Percentiles rank a stretch among this genome's conserved stretches.
These are phyloP conservation scores for Protomyces inouyei DNA, from an alignment of 1,139 yeast genomes.

Conservation along the genomic window DNA sequence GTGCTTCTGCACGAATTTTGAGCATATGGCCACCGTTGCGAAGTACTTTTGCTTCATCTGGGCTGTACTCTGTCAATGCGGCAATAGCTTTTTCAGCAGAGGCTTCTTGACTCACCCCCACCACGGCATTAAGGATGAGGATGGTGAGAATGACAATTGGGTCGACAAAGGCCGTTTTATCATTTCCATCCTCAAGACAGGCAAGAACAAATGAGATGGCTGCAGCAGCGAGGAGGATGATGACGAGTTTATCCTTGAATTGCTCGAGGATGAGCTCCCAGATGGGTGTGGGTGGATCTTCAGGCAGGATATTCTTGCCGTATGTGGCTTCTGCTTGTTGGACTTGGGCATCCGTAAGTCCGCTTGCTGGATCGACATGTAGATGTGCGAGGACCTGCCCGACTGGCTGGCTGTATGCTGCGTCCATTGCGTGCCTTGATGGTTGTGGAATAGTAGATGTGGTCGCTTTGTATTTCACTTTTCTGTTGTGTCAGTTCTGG, in stretches of 20 bases:
- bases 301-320: constrained; percentile 38
- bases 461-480: too few relatives aligned
- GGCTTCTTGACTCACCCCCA: constrained; percentile 45
- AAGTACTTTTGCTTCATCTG: constrained; percentile 44
- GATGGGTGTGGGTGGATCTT: constrained; percentile 41
- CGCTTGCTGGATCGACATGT: constrained; percentile 34
- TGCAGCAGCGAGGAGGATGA: constrained; percentile 43
- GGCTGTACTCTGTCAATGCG: constrained; percentile 42
- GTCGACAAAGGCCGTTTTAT: constrained; percentile 42
- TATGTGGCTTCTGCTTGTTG: constrained; percentile 32
- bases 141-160: constrained; percentile 43
- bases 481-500: too few relatives aligned
- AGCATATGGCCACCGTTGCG: constrained; percentile 42
- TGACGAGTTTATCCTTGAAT: constrained; percentile 43
- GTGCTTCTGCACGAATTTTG: constrained; percentile 44
- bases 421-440: constrained; percentile 33
- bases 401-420: constrained; percentile 33
- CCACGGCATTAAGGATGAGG: constrained; percentile 43
- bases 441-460: not conserved
- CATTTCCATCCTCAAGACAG: constrained; percentile 39
- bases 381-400: constrained; percentile 35
- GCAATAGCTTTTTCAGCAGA: constrained; percentile 45
- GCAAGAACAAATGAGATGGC: constrained; percentile 42
- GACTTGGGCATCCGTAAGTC: constrained; percentile 36
- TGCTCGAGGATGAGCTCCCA: constrained; percentile 41